Evolutionary conservation across 179 eudicot genomes (phyloP), one percentile per base, ranked within the genome.

Genomic region (Carnegiea gigantea): DNA sequence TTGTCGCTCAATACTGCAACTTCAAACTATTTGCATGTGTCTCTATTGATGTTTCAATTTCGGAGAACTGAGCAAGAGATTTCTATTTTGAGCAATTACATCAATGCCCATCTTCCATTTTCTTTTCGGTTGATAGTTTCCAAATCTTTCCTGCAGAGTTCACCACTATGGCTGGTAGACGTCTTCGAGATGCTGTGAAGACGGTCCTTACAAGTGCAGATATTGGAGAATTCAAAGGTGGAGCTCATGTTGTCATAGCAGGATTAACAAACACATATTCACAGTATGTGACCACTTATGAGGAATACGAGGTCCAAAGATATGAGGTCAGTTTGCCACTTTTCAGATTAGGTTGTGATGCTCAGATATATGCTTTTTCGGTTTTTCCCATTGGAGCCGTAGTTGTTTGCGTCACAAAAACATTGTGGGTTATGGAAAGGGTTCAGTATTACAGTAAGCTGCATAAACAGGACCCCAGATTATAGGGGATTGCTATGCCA

Each of bases 91-190:
- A 21, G 5, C 38, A 74, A 30, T 15, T 49, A 18, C 28, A 30
- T 53, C 17, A 20, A 68, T 18, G 12, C 20, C 15, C 46, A 23
- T 43, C 43, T 62, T 67, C 28, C 11, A 1, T 43, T 78, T 57
- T 28, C 70, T 33, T 80, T 70, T 40, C 17, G 70, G 70, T 77
- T 83, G 43, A 67, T 46, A 28, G 43, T 44, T 43, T 62, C 17
- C 49, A 43, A 59, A n/a, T 51, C 53, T 40, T 77, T 67, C 75
- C 65, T 57, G 40, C 89, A 93, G 98, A 95, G 81, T 95, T 95
- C 91, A 93, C 99, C 33, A 93, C 99, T 68, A 96, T 96, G 99
- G 96, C 98, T 71, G 99, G 99, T 78, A 91, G 99, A 85, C 92
- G 99, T 78, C 96, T 96, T 46, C 92, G 99, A 70, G 99, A 96